Percentiles rank a stretch among this genome's conserved stretches.
Conservation (phyloP, 2,329 filamentous ascomycete genomes). For the Colletotrichum caudatum region DNA sequence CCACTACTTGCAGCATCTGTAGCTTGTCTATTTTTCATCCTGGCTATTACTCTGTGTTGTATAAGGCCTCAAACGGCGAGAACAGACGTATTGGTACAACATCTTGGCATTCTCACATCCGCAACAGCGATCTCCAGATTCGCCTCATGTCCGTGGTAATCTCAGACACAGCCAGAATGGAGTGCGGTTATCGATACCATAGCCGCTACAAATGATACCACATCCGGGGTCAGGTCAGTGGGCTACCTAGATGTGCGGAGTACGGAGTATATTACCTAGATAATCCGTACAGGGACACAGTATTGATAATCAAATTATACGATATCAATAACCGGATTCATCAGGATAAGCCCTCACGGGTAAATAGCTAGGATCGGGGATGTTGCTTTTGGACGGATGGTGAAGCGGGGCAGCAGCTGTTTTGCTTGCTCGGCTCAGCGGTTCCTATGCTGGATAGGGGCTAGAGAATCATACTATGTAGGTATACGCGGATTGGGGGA, state of each 20-base stretch:
- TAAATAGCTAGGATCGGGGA: background rate
- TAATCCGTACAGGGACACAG: too few relatives aligned
- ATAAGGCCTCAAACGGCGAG: background rate
- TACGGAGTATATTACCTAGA: too few relatives aligned
- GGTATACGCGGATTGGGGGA: background rate
- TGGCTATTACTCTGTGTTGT: background rate
- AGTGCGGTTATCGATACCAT: too few relatives aligned
- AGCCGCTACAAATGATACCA: too few relatives aligned
- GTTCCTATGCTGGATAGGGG: constrained; percentile 4
- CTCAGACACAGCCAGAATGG: background rate
- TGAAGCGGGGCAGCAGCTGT: constrained; percentile 4
- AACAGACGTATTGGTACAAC: background rate
- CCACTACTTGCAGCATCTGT: background rate
- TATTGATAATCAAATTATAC: too few relatives aligned
- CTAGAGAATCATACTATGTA: background rate
- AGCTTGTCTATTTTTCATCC: background rate
- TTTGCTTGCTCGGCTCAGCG: background rate
- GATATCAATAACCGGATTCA: too few relatives aligned
- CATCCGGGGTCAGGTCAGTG: too few relatives aligned
- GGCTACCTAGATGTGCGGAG: too few relatives aligned
- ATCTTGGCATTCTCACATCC: constrained; percentile 3
- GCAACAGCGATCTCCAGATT: background rate
- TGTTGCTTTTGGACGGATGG: background rate
- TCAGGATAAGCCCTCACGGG: background rate
- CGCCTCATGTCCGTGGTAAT: background rate